A percentile compares a stretch with the other conserved stretches of the same genome.
Evolutionary conservation across 192 early-diverging fungal species (phyloP).

Genomic region (Mortierella antarctica): DNA sequence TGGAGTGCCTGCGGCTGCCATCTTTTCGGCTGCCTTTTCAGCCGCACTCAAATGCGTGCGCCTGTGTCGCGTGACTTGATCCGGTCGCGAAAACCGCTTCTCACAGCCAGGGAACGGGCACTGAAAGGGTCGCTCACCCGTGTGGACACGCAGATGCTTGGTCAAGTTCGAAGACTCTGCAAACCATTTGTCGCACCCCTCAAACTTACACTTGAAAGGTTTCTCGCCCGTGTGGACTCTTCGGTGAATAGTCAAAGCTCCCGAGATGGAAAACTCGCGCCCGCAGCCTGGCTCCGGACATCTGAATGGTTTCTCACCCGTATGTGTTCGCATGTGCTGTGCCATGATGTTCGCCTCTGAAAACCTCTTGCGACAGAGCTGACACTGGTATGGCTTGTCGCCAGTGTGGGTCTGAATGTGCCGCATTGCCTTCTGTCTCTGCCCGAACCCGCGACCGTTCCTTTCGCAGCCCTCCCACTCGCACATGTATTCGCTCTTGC

Average conservation of each 20-base stretch:
- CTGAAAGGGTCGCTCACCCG: slow-evolving; percentile 77
- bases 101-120: slow-evolving; percentile 62
- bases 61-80: slow-evolving; percentile 54
- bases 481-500: slow-evolving; percentile 66
- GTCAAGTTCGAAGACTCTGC: slow-evolving; percentile 67
- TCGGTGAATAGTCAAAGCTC: slow-evolving; percentile 75
- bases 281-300: slow-evolving; percentile 73
- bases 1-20: slow-evolving; percentile 7
- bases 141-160: slow-evolving; percentile 70
- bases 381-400: slow-evolving; percentile 65
- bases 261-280: slow-evolving; percentile 75
- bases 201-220: slow-evolving; percentile 63
- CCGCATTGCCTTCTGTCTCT: slow-evolving; percentile 73
- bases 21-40: slow-evolving; percentile 36
- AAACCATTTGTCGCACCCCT: slow-evolving; percentile 66
- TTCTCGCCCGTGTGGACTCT: slow-evolving; percentile 75
- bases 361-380: slow-evolving; percentile 71
- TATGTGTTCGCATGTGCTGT: slow-evolving; percentile 81
- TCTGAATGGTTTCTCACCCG: slow-evolving; percentile 79
- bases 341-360: slow-evolving; percentile 84
- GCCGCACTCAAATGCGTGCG: slow-evolving; percentile 41
- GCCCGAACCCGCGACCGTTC: slow-evolving; percentile 59
- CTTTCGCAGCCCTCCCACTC: slow-evolving; percentile 64
- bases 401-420: slow-evolving; percentile 88
- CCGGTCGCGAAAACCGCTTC: slow-evolving; percentile 64